Base-by-base conservation (phyloP, 83 land plant species). In the Picea mariana region DNA sequence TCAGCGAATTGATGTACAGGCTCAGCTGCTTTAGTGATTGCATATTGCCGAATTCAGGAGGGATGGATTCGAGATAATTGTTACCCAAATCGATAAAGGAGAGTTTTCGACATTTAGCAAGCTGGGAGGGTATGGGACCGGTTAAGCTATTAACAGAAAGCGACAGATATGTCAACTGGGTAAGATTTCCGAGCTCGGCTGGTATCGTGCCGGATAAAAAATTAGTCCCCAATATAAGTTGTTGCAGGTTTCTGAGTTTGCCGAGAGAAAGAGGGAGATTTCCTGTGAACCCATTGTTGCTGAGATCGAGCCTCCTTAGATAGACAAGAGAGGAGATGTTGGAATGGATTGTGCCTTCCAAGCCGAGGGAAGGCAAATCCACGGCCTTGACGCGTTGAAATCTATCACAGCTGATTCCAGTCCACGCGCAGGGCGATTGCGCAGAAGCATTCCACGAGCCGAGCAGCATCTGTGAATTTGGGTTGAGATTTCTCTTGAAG, bases 201-300 rank as follows among this genome's bases (percentile, higher is more conserved):
- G 84, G 81, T n/a, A 78, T 77, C 78, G 63, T n/a, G n/a, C n/a
- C n/a, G n/a, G n/a, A n/a, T n/a, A n/a, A n/a, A n/a, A 47, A 15
- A 21, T 83, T 83, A 5, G 17, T 49, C 20, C 67, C 61, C 12
- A 83, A 44, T 16, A 60, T 44, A 17, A 83, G 65, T 26, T 38
- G 6, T 34, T 23, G 24, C 47, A 83, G 63, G 7, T 83, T 79
- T 2, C 82, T 52, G 59, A 44, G 80, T 17, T n/a, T 52, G 8
- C 84, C 84, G 6, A 83, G 83, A 26, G 80, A 34, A 6, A 18
- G 62, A 6, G 85, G 85, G 9, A 83, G 66, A 16, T 44, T 20
- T 17, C 85, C 85, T 8, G 83, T 66, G 52, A 83, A 40, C 5
- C 80, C 72, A 42, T 85, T 85, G 4, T 62, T 42, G 16, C 77